Base-by-base conservation (phyloP, 345 rosid genomes). In the Aethionema arabicum region DNA sequence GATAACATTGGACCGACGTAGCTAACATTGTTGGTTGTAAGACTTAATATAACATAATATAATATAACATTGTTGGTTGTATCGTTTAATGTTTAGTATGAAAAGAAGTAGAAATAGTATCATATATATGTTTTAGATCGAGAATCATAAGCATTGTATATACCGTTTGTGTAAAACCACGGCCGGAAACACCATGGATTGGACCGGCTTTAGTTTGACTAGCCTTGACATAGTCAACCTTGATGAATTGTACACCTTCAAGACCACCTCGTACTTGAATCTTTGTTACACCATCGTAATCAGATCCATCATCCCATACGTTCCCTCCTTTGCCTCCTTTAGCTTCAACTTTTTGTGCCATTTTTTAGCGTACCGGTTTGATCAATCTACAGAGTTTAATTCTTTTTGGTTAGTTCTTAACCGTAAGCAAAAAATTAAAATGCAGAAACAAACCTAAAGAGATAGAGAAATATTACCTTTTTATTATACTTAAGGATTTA, bases 311-410 rank as follows among this genome's bases (percentile, higher is more conserved):
- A 30, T 66, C 56, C 70, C 70, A 66, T 46, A 43, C 5, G 0
- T 37, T 49, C 11, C 70, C 70, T 66, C 70, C 70, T 0, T 66
- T 56, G 56, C 70, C 70, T 5, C 70, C 70, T 47, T 66, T 14
- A 56, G 70, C 63, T 46, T 47, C 48, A 40, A 47, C 56, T 48
- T 13, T 46, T 16, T 44, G 12, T n/a, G 63, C 61, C 54, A 47
- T 45, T 33, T n/a, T n/a, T n/a, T n/a, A n/a, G 6, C 4, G 5
- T 10, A 49, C 3, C 15, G 6, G 8, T n/a, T 41, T 7, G 10
- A 42, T n/a, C n/a, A 42, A n/a, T n/a, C n/a, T n/a, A n/a, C n/a
- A n/a, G n/a, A n/a, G n/a, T 21, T 2, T 21, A n/a, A n/a, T n/a
- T n/a, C n/a, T n/a, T n/a, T n/a, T n/a, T n/a, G n/a, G n/a, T n/a